Base-by-base conservation (phyloP, 805 yeast species). In the Ogataea populi-albae region DNA sequence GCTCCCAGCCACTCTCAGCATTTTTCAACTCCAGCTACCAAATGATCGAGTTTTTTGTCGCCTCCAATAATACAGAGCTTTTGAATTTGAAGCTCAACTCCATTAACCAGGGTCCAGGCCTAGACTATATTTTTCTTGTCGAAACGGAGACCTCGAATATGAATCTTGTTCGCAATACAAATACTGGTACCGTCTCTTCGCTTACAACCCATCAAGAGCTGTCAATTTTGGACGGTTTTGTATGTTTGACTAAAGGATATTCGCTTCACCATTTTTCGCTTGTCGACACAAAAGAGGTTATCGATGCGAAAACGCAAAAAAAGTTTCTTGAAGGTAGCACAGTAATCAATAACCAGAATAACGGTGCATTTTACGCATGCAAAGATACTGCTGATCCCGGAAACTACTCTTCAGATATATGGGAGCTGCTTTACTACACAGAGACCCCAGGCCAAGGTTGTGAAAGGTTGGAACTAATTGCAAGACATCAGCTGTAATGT, bases 381-480 rank as follows among this genome's bases (percentile, higher is more conserved):
- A 58, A 54, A 57, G 55, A 64, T 54, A 52, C 62, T 34, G 44
- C 46, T 29, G 75, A 69, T 47, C 71, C 71, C 12, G 66, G 64
- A 52, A 38, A 43, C 11, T 62, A 57, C 54, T 63, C 69, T 17
- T 23, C 50, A 21, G 11, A 39, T 14, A 6, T 40, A 17, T 60
- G 46, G 39, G 46, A 52, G 30, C 54, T 59, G 31, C 50, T 46
- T 15, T 57, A 54, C 40, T 52, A 40, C 31, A 25, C 36, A 12
- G 38, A 40, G 2, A 6, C 30, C 10, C 41, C 48, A 6, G 35
- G 20, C 9, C 10, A n/a, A 4, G 20, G 25, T 23, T 44, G 48
- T 19, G 15, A 31, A n/a, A 30, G 28, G 25, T 24, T 44, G 5
- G 34, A 33, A 17, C 21, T 44, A 10, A 23, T 31, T 25, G 48